Percentiles rank a stretch among this genome's conserved stretches.
Evolutionary conservation across 805 yeast genomes (phyloP).

Genomic region (Candida boidinii): DNA sequence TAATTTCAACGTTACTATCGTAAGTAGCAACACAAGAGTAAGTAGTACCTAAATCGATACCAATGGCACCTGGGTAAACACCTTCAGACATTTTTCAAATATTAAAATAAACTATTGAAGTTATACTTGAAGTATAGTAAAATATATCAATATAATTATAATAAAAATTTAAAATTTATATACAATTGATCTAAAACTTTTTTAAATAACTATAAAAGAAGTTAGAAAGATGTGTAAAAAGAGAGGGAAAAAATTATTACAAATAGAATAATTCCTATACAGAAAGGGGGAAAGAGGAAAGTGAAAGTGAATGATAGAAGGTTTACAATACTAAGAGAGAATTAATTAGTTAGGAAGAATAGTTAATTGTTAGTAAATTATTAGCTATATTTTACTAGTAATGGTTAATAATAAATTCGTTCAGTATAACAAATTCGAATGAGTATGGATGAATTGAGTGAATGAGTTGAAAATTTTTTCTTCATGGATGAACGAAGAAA

Average conservation of each 20-base stretch:
- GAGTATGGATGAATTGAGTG: no score
- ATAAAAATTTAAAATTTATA: conserved; percentile 1
- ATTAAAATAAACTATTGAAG: no score
- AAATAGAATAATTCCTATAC: background rate
- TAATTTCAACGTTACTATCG: conserved; percentile 69
- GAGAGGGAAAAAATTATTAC: conserved; percentile 4
- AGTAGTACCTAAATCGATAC: conserved; percentile 93
- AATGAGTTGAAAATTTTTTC: no score
- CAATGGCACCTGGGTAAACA: conserved; percentile 98
- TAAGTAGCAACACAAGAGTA: conserved; percentile 72
- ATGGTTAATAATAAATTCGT: no score
- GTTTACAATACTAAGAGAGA: no score
- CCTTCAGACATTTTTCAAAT: conserved; percentile 78
- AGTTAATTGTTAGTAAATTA: no score
- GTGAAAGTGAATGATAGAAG: no score
- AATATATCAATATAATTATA: conserved; percentile 1
- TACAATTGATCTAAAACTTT: background rate
- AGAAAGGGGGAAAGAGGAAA: no score
- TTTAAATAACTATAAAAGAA: background rate
- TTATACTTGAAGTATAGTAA: conserved; percentile 3
- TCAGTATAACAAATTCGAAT: no score
- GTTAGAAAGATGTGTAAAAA: background rate
- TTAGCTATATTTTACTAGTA: no score
- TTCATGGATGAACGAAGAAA: no score
- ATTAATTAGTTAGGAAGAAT: no score